phyloP scores from a whole-genome alignment of 2,329 filamentous ascomycete genomes.

The Penicillium verrucosum region DNA sequence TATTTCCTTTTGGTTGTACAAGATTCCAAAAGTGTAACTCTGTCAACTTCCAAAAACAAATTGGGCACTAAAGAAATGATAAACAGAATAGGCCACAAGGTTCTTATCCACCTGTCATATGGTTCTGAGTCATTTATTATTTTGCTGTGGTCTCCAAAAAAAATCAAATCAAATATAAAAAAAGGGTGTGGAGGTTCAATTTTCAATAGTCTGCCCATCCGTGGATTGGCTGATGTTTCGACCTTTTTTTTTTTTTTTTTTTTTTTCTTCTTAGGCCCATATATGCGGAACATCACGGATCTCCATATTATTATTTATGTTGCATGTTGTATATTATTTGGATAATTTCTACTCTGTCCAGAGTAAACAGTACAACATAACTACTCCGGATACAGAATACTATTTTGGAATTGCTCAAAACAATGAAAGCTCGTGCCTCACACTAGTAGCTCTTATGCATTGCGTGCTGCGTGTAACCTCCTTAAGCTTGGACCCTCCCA shows the following conservation, averaged over 20 bases:
- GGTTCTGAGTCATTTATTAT: constrained; percentile 1
- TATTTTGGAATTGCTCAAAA: not conserved
- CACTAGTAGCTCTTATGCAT: constrained; percentile 6
- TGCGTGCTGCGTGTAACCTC: not conserved
- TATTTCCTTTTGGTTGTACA: not conserved
- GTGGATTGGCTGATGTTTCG: not conserved
- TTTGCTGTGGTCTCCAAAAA: not conserved
- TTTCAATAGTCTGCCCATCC: not conserved
- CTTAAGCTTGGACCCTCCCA: not conserved
- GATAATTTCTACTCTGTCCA: too few relatives aligned
- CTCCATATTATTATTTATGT: not conserved
- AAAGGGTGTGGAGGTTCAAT: not conserved
- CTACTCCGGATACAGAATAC: not conserved
- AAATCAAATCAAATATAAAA: not conserved
- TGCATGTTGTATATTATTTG: not conserved
- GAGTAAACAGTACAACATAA: not conserved
- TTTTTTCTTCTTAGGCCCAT: not conserved
- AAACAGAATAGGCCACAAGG: constrained; percentile 12
- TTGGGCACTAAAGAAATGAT: constrained; percentile 8
- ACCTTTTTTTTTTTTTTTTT: not conserved
- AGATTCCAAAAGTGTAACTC: not conserved
- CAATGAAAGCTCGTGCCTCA: constrained; percentile 3
- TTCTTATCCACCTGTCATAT: constrained; percentile 21
- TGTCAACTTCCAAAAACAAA: not conserved
- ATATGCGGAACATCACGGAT: constrained; percentile 2